phyloP scores from a whole-genome alignment of 495 filamentous ascomycete genomes.

The Penicillium longicatenatum region DNA sequence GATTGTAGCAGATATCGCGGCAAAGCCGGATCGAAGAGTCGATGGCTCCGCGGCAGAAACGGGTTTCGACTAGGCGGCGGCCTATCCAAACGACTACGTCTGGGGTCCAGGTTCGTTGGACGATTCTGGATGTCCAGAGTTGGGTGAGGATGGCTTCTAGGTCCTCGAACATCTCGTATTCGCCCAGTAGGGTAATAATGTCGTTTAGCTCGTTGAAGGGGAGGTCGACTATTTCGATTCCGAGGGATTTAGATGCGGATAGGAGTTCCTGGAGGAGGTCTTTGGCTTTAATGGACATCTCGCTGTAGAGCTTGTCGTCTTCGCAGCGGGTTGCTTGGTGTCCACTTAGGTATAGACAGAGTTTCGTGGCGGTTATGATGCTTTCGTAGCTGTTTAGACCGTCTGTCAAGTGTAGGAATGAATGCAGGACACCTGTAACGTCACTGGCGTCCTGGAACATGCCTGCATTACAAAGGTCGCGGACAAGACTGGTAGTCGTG shows the following conservation, averaged over 20 bases:
- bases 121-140: slow-evolving; percentile 63
- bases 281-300: slow-evolving; percentile 56
- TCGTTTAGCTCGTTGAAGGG: slow-evolving; percentile 54
- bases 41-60: slow-evolving; percentile 47
- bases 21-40: slow-evolving; percentile 54
- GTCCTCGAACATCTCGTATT: slow-evolving; percentile 59
- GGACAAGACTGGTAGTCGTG: slow-evolving; percentile 40
- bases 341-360: slow-evolving; percentile 55
- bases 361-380: slow-evolving; percentile 56
- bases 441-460: slow-evolving; percentile 55
- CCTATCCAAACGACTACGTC: slow-evolving; percentile 57
- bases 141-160: slow-evolving; percentile 59
- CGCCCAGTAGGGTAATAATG: slow-evolving; percentile 57
- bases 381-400: slow-evolving; percentile 50
- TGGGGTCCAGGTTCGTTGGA: slow-evolving; percentile 58
- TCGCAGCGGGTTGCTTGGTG: slow-evolving; percentile 42
- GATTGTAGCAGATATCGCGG: slow-evolving; percentile 65
- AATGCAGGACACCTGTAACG: slow-evolving; percentile 53
- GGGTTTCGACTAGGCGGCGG: slow-evolving; percentile 58
- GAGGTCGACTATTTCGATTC: slow-evolving; percentile 55
- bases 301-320: slow-evolving; percentile 43
- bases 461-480: slow-evolving; percentile 42
- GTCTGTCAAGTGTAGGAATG: slow-evolving; percentile 57
- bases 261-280: slow-evolving; percentile 55
- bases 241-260: slow-evolving; percentile 46